Conservation (phyloP, 164 flowering plant species). For the Stephania cephalantha region DNA sequence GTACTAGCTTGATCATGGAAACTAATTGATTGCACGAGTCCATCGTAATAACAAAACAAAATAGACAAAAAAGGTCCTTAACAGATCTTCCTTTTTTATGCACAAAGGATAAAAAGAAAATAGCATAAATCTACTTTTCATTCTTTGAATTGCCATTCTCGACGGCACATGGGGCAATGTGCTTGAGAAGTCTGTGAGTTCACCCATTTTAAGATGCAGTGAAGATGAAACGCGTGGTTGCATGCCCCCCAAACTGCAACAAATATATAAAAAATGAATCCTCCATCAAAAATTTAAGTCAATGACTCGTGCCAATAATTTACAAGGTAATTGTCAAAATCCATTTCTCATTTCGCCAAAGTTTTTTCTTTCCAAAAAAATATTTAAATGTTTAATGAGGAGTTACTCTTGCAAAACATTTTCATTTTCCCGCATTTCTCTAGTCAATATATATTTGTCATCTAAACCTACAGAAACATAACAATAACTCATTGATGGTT, state of each 20-base stretch:
- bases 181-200: slow-evolving; percentile 3
- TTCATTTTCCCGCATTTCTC: too few relatives aligned
- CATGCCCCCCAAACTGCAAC: slow-evolving; percentile 1
- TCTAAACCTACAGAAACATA: too few relatives aligned
- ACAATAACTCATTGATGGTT: neutral
- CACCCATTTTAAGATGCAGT: slow-evolving; percentile 4
- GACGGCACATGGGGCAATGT: neutral
- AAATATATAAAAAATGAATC: neutral
- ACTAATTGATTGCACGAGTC: too few relatives aligned
- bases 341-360: neutral
- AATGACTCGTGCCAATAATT: neutral
- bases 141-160: neutral
- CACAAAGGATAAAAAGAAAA: neutral
- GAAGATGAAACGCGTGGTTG: slow-evolving; percentile 1
- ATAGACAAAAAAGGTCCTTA: neutral
- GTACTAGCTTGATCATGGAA: too few relatives aligned
- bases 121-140: neutral
- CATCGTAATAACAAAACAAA: neutral
- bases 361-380: too few relatives aligned
- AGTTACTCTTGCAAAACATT: too few relatives aligned
- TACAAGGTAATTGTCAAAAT: neutral
- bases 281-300: neutral
- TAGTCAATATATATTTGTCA: too few relatives aligned
- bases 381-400: too few relatives aligned
- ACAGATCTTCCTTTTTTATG: neutral